Percentiles rank a stretch among this genome's conserved stretches.
Evolutionary conservation across 177 flowering plant species (phyloP).

Genomic region (Telopea speciosissima): DNA sequence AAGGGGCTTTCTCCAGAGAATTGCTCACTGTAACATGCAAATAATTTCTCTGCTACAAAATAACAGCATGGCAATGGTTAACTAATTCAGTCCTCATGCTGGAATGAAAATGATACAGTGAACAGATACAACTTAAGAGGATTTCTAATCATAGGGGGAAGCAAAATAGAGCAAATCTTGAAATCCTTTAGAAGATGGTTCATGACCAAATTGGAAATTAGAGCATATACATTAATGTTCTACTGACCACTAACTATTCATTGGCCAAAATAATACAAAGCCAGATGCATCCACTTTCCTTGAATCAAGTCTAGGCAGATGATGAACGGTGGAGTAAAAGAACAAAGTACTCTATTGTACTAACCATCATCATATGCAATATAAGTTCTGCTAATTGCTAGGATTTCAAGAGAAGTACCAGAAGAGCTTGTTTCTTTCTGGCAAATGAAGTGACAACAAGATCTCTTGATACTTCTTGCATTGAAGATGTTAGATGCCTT

Average conservation of each 20-base stretch:
- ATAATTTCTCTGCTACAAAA: neutral
- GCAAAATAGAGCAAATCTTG: too few relatives aligned
- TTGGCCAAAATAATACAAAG: neutral
- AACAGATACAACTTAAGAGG: neutral
- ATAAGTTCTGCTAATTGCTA: neutral
- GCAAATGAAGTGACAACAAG: slow-evolving; percentile 76
- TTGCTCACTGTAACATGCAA: neutral
- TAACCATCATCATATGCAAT: neutral
- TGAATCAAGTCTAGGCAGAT: neutral
- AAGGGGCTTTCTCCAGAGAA: neutral
- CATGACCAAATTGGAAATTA: neutral
- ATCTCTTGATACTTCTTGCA: slow-evolving; percentile 94
- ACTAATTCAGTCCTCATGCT: neutral
- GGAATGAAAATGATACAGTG: neutral
- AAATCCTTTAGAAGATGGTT: too few relatives aligned
- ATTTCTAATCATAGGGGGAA: too few relatives aligned
- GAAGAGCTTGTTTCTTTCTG: slow-evolving; percentile 84
- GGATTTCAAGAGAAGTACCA: slow-evolving; percentile 44
- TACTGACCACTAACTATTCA: neutral
- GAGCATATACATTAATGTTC: neutral
- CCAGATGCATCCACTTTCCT: neutral
- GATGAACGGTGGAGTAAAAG: too few relatives aligned
- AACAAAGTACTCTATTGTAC: neutral
- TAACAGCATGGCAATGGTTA: neutral
- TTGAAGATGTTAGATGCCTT: slow-evolving; percentile 75